phyloP scores from a whole-genome alignment of 306 rosid genomes.

The Ormosia semicastrata region DNA sequence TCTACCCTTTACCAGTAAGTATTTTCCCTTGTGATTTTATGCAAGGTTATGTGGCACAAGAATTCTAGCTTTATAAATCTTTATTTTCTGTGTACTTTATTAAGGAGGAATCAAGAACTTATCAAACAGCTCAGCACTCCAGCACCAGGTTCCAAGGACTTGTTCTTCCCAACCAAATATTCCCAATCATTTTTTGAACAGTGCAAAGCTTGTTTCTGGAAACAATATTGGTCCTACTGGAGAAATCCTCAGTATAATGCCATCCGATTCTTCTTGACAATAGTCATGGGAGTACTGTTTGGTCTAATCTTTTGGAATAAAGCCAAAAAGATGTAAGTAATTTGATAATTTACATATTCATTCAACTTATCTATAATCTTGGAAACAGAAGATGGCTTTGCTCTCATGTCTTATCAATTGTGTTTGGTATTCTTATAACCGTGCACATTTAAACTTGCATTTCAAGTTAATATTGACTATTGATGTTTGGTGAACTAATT shows the following conservation, averaged over 20 bases:
- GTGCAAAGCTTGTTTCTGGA: conserved; percentile 57
- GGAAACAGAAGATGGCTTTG: neutral
- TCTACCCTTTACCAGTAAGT: conserved; percentile 57
- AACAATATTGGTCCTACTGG: conserved; percentile 71
- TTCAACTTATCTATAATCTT: neutral
- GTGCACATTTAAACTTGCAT: conserved; percentile 1
- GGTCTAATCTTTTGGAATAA: conserved; percentile 63
- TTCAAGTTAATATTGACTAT: neutral
- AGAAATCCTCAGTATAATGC: conserved; percentile 57
- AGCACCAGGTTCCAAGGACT: conserved; percentile 49
- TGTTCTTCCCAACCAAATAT: conserved; percentile 60
- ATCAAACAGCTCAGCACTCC: conserved; percentile 47
- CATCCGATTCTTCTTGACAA: conserved; percentile 49
- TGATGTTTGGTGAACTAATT: neutral
- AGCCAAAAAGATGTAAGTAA: conserved; percentile 48
- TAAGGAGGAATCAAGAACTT: conserved; percentile 59
- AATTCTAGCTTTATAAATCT: neutral
- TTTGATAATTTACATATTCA: neutral
- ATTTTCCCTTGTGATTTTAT: neutral
- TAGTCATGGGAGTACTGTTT: conserved; percentile 39
- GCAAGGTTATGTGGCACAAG: neutral
- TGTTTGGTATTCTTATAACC: neutral
- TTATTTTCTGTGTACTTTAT: neutral
- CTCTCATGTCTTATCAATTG: neutral
- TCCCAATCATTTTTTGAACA: conserved; percentile 54